Conservation (phyloP, 2,329 filamentous ascomycete genomes). For the Penicillium digitatum region DNA sequence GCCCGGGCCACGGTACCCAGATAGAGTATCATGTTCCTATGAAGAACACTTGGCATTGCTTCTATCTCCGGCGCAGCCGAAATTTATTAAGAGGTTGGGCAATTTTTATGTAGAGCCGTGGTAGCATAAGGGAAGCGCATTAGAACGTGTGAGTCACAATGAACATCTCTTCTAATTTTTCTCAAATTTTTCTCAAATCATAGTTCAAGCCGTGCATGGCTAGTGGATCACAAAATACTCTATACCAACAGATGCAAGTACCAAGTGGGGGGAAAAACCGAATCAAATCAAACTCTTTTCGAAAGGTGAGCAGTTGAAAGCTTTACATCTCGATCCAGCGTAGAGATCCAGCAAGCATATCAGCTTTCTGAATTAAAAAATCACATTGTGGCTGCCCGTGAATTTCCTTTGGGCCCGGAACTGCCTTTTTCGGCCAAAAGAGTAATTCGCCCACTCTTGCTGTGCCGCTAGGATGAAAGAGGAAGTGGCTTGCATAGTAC, state of each 20-base stretch:
- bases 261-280: neutral
- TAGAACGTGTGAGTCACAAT: neutral
- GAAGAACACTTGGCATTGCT: neutral
- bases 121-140: neutral
- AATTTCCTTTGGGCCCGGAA: neutral
- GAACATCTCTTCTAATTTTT: neutral
- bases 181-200: neutral
- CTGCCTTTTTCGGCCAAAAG: neutral
- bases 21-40: conserved; percentile 16
- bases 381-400: neutral
- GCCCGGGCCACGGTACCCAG: conserved; percentile 14
- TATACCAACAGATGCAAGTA: neutral
- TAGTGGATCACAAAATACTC: neutral
- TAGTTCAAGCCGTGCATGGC: neutral
- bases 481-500: neutral
- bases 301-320: neutral
- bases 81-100: no score
- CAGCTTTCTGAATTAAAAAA: neutral
- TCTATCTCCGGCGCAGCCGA: neutral
- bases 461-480: no score
- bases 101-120: neutral
- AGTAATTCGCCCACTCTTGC: neutral
- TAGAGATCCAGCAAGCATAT: neutral
- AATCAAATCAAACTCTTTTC: neutral
- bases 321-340: neutral